phyloP scores from a whole-genome alignment of 208 protist species.

The Spironucleus salmonicida region DNA sequence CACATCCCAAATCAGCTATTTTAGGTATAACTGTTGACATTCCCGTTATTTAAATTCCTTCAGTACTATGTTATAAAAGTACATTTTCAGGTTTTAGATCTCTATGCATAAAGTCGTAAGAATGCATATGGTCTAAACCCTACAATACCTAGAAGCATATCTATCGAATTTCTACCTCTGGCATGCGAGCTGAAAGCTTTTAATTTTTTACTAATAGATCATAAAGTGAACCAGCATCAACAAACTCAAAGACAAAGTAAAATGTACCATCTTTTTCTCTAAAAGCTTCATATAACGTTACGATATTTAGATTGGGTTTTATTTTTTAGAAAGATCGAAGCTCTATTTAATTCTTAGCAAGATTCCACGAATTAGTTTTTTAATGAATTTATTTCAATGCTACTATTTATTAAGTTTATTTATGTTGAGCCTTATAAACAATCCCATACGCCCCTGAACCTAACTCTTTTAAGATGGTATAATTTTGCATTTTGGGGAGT shows the following conservation, averaged over 20 bases:
- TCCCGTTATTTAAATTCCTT: too few species aligned
- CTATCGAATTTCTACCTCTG: neutral
- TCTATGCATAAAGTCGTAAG: neutral
- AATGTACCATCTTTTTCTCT: neutral
- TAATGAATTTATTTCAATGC: neutral
- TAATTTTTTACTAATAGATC: neutral
- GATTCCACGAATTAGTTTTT: neutral
- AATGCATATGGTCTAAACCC: constrained; percentile 11
- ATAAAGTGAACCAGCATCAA: neutral
- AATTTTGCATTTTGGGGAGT: neutral
- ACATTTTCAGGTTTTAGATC: constrained; percentile 23
- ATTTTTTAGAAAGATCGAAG: neutral
- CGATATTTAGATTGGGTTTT: neutral
- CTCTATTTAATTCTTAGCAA: neutral
- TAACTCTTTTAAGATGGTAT: neutral
- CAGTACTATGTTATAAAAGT: too few species aligned
- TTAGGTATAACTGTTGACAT: too few species aligned
- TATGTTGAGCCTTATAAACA: neutral
- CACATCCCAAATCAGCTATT: too few species aligned
- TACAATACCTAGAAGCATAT: neutral
- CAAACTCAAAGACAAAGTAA: neutral
- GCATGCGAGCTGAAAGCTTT: neutral
- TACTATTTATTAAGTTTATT: neutral
- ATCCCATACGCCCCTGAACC: neutral
- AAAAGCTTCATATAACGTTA: neutral